Percentiles rank a stretch among this genome's conserved stretches.
phyloP scores from a whole-genome alignment of 805 yeast species.

The Metschnikowia anglica region DNA sequence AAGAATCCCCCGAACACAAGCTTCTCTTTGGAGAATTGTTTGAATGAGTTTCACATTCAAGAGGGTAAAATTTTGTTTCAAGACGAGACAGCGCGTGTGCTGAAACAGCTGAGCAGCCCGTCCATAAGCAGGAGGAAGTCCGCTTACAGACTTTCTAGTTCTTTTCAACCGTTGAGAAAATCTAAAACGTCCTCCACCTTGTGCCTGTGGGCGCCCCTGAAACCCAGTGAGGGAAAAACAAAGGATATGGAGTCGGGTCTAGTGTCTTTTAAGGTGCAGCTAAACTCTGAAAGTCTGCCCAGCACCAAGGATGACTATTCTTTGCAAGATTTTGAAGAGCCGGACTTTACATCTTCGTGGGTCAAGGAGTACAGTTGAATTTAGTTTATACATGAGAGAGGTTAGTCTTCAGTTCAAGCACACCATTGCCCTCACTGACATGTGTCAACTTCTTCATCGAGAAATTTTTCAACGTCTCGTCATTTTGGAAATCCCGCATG shows the following conservation, averaged over 20 bases:
- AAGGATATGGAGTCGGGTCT: slow-evolving; percentile 33
- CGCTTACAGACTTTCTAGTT: slow-evolving; percentile 7
- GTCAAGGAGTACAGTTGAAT: background rate
- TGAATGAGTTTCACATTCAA: slow-evolving; percentile 17
- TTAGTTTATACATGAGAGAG: background rate
- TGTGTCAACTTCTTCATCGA: background rate
- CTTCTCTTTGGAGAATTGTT: slow-evolving; percentile 19
- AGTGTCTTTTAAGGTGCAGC: slow-evolving; percentile 26
- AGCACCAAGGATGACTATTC: background rate
- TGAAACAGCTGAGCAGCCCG: slow-evolving; percentile 13
- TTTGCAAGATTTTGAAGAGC: background rate
- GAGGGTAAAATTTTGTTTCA: slow-evolving; percentile 18
- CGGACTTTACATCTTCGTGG: background rate
- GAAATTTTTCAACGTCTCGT: too few relatives aligned
- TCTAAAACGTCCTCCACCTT: slow-evolving; percentile 14
- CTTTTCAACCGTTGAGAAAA: slow-evolving; percentile 10
- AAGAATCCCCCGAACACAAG: slow-evolving; percentile 11
- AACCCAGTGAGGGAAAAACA: slow-evolving; percentile 16
- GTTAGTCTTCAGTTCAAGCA: background rate
- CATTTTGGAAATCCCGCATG: background rate
- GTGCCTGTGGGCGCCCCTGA: slow-evolving; percentile 5
- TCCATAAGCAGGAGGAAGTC: slow-evolving; percentile 12
- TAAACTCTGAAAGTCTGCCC: slow-evolving; percentile 1
- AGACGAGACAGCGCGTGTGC: slow-evolving; percentile 19
- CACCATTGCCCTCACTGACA: background rate